Evolutionary conservation across 805 yeast species (phyloP).

Genomic region (Ogataea siamensis): DNA sequence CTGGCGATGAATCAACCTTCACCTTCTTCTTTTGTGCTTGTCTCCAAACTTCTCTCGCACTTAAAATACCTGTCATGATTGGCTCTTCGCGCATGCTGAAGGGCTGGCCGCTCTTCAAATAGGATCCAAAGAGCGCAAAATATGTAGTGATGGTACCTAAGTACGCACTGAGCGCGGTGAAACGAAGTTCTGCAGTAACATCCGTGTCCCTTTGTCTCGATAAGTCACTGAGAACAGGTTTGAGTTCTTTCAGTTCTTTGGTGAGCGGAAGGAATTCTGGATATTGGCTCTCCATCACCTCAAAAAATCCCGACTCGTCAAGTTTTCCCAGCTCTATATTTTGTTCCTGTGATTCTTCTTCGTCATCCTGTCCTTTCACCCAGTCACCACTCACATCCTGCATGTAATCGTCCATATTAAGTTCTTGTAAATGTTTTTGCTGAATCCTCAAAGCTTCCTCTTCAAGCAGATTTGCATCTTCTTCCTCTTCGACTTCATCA

Average conservation of each 20-base stretch:
- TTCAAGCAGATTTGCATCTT: conserved; percentile 72
- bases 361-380: conserved; percentile 50
- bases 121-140: conserved; percentile 67
- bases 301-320: conserved; percentile 50
- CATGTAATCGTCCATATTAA: conserved; percentile 70
- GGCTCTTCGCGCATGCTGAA: conserved; percentile 77
- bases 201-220: conserved; percentile 27
- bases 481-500: conserved; percentile 71
- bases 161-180: conserved; percentile 73
- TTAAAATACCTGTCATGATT: conserved; percentile 82
- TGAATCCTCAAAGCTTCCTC: conserved; percentile 87
- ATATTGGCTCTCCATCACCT: conserved; percentile 56
- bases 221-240: conserved; percentile 42
- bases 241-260: conserved; percentile 51
- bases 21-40: conserved; percentile 49
- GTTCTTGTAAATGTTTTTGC: conserved; percentile 70
- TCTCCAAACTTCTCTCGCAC: conserved; percentile 85
- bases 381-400: conserved; percentile 83
- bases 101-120: conserved; percentile 48
- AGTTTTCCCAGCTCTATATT: conserved; percentile 47
- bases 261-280: conserved; percentile 85
- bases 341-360: conserved; percentile 28
- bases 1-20: conserved; percentile 38
- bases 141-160: conserved; percentile 76
- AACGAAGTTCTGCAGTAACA: conserved; percentile 49